Evolutionary conservation across 2,329 filamentous ascomycete species (phyloP), one percentile per base, ranked within the genome.

Genomic region (Epichloe hybrida): DNA sequence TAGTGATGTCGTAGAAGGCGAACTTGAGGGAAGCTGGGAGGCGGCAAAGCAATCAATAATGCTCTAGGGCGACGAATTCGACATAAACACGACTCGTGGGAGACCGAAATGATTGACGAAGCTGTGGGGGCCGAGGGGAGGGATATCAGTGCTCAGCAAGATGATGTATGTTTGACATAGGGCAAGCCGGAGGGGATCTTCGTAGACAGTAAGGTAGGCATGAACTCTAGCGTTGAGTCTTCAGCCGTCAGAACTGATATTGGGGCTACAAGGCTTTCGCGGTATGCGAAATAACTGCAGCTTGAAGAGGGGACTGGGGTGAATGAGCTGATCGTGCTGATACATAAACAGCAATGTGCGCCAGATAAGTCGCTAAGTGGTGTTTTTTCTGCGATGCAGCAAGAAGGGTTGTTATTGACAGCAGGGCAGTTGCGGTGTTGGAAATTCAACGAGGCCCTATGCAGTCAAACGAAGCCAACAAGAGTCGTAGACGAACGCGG

Each of bases 211-310:
- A 70, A 66, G 71, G 66, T 67, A 75, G 72, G 74, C 77, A 80
- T 80, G 69, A 79, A 80, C 70, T 75, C 70, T 67, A 62, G 58
- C 56, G 56, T 60, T 9, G 60, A 56, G 54, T 58, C 64, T 74
- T 90, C 89, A 96, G 79, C 90, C 91, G 86, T 93, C 91, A 65
- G 87, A 89, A 74, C 82, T 84, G 72, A 88, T 84, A 73, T 89
- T 82, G 71, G 81, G 81, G 77, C 86, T 90, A 86, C 87, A 88
- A 79, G 83, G 86, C 83, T 87, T 94, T 80, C 86, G 84, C 83
- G 83, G 79, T 86, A 87, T 89, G 81, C 88, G 88, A 87, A 94
- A 94, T 80, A 84, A 79, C 81, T 90, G 88, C 86, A 94, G 88
- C 86, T 88, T 88, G 78, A 88, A 82, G 78, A 88, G 88, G 84